phyloP scores from a whole-genome alignment of 805 yeast species.

The Ogataea methylovora region DNA sequence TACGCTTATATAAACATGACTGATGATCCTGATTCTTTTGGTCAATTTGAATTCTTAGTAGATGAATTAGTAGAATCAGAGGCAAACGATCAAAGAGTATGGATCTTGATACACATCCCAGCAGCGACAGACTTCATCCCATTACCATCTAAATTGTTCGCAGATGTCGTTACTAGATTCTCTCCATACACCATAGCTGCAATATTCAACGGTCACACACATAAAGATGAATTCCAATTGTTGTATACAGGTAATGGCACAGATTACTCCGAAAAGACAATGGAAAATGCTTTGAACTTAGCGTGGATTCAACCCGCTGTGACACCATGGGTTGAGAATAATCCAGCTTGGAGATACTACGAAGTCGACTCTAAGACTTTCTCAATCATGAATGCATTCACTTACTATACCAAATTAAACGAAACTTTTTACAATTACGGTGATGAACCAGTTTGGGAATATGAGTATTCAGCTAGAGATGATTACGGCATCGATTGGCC shows the following conservation, averaged over 20 bases:
- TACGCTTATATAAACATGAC: slow-evolving; percentile 46
- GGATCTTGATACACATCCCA: slow-evolving; percentile 70
- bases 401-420: slow-evolving; percentile 53
- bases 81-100: slow-evolving; percentile 50
- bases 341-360: slow-evolving; percentile 71
- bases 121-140: slow-evolving; percentile 55
- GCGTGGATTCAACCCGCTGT: slow-evolving; percentile 64
- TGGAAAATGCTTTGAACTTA: slow-evolving; percentile 41
- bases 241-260: slow-evolving; percentile 39
- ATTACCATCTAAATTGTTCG: slow-evolving; percentile 46
- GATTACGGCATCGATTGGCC: slow-evolving; percentile 58
- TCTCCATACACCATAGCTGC: slow-evolving; percentile 64
- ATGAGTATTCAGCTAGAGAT: slow-evolving; percentile 59
- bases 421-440: slow-evolving; percentile 47
- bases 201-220: slow-evolving; percentile 67
- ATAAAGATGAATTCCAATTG: slow-evolving; percentile 58
- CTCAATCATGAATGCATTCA: slow-evolving; percentile 51
- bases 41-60: slow-evolving; percentile 52
- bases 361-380: slow-evolving; percentile 56
- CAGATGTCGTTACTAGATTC: slow-evolving; percentile 55
- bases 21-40: slow-evolving; percentile 49
- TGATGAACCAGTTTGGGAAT: slow-evolving; percentile 53
- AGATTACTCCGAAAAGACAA: slow-evolving; percentile 23
- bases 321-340: slow-evolving; percentile 50
- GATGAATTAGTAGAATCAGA: slow-evolving; percentile 59